These are phyloP conservation scores for Phlegmacium glaucopus DNA, from an alignment of 768 basidiomycete genomes.

Conservation along the genomic window DNA sequence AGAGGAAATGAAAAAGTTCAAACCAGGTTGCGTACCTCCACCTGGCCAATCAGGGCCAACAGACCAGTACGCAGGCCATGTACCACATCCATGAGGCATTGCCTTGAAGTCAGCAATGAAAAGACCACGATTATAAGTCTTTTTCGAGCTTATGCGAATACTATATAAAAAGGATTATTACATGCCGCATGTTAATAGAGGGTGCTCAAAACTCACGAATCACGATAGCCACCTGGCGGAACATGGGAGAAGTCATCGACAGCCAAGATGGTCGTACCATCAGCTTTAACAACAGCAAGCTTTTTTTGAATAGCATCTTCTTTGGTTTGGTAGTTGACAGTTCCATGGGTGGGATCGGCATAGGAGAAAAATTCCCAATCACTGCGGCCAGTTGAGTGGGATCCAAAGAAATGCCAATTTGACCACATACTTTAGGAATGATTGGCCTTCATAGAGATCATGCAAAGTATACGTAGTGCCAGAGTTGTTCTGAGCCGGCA, in stretches of 20 bases:
- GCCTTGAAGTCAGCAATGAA: constrained; percentile 71
- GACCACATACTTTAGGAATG: constrained; percentile 54
- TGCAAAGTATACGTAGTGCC: constrained; percentile 23
- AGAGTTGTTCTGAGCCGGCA: constrained; percentile 19
- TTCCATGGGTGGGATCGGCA: constrained; percentile 68
- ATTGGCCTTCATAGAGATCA: constrained; percentile 42
- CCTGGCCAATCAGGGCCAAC: constrained; percentile 51
- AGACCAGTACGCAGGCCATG: constrained; percentile 58
- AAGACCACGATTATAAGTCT: constrained; percentile 60
- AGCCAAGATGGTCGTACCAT: constrained; percentile 55
- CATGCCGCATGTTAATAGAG: constrained; percentile 6
- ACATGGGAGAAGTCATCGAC: constrained; percentile 57
- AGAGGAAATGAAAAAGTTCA: not conserved
- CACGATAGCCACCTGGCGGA: constrained; percentile 48
- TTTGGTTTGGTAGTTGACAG: constrained; percentile 55
- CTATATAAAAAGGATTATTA: constrained; percentile 31
- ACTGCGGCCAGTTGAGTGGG: constrained; percentile 28
- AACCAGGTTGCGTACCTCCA: constrained; percentile 30
- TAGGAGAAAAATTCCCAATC: constrained; percentile 64
- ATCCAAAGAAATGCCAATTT: not conserved
- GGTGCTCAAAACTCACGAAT: constrained; percentile 36
- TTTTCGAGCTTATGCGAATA: constrained; percentile 65
- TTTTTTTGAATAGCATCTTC: constrained; percentile 45
- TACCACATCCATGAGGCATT: constrained; percentile 71
- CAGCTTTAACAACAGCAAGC: constrained; percentile 59